Evolutionary conservation across 2,329 filamentous ascomycete genomes (phyloP), one percentile per base, ranked within the genome.

Genomic region (Trichoderma pleuroti): DNA sequence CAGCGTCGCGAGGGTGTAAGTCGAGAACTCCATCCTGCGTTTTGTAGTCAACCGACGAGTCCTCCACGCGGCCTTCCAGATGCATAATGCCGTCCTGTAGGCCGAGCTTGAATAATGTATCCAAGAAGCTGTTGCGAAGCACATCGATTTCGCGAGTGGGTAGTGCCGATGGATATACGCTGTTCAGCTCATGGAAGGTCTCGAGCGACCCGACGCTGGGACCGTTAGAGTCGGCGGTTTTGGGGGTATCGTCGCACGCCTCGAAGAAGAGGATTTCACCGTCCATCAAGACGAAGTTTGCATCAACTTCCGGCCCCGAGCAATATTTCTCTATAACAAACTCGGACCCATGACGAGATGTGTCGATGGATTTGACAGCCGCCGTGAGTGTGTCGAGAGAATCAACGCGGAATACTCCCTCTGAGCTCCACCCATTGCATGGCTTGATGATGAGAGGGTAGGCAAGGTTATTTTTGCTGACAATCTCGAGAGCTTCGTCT

Each of bases 241-340:
- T 74, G 16, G 74, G 74, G 24, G 74, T 67, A 34, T 75, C 73
- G 14, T 75, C 74, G 28, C 68, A 71, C n/a, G 71, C 62, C 56
- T 75, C 74, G 26, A 70, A 75, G 63, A 75, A 76, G 30, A 75
- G 70, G 12, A 76, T 34, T 54, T 76, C 32, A 0, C 74, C 74
- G 39, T 76, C 72, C 10, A 54, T 39, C 18, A 76, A 68, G 16
- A 75, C 73, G 28, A 76, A 68, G 70, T 76, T 76, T 26, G 63
- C 70, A 49, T 76, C 74, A 1, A 75, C 57, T 63, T 76, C 74
- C n/a, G 74, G 74, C 2, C 74, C 74, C 4, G 72, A 70, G 34
- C 70, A 61, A 34, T 75, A 76, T n/a, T 70, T 34, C 49, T 76
- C 74, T 21, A 76, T 71, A 4, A 76, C 70, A 52, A 73, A 61